Base-by-base conservation (phyloP, 768 basidiomycete species). In the Leucosporidium creatinivorum region DNA sequence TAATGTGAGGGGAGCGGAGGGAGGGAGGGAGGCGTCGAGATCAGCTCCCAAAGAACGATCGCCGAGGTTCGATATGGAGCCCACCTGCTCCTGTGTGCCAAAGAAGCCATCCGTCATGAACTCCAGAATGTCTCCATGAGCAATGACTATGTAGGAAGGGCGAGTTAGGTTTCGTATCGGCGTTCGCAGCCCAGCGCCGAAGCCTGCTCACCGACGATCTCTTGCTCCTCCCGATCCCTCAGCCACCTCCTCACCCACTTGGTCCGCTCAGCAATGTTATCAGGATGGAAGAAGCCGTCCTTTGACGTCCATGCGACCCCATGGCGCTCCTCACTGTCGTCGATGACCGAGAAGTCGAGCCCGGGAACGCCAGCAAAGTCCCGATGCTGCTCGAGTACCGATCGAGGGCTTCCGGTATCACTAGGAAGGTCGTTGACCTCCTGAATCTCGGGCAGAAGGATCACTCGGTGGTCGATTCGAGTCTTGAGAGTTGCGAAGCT, bases 121-220 rank as follows among this genome's bases (percentile, higher is more conserved):
- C 31, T 77, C 62, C 33, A 78, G 51, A 19, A 78, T 75, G 54
- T 77, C 77, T 6, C 77, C 77, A 64, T 79, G 78, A 28, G 77
- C 75, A 2, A 79, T 75, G 26, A 79, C 77, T 57, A 15, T 44
- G 39, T 15, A 44, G 31, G 1, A 19, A 17, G 19, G 18, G 31
- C 31, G 18, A 5, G 9, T 57, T 73, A 36, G 31, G 19, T 3
- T 18, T 15, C 39, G n/a, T n/a, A n/a, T n/a, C n/a, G n/a, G n/a
- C n/a, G n/a, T n/a, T n/a, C n/a, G n/a, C n/a, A n/a, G n/a, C n/a
- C n/a, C n/a, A n/a, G n/a, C n/a, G n/a, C n/a, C n/a, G n/a, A n/a
- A n/a, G n/a, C 51, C 26, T 52, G 36, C 56, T 18, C 33, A 57
- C 56, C 56, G 4, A 78, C 78, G 56, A 79, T 78, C 61, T 74